Base-by-base conservation (phyloP, 2,329 filamentous ascomycete species). In the Thyridium curvatum region DNA sequence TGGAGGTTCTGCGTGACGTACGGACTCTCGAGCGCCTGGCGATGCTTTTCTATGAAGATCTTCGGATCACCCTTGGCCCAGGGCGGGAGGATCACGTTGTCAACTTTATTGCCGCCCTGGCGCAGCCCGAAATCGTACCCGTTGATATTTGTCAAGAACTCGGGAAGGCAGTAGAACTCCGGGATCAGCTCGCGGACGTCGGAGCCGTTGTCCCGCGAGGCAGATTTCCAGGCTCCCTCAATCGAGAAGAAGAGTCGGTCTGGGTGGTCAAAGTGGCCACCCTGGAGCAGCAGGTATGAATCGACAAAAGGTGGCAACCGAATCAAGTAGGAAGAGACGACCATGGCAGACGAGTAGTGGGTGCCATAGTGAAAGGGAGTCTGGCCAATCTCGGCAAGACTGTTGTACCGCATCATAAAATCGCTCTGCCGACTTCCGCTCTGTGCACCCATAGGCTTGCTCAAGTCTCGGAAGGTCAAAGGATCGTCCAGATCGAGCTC, bases 331-430 rank as follows among this genome's bases (percentile, higher is more conserved):
- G 90, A 96, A 12, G 89, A 89, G 7, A 98, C 93, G 42, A 95
- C 96, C 93, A 97, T 98, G 8, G 93, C 93, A 3, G 93, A 97
- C 2, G 93, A 97, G 60, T 98, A 98, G 58, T 98, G 94, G 0
- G 94, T 98, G 14, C 93, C 93, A 50, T 97, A 98, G 57, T 98
- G 93, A 58, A 96, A 98, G 0, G 93, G 86, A 1, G 86, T 83
- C 34, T 95, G 90, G 8, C 84, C 87, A 71, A 98, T 94, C 56
- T 97, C 93, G 1, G 83, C 83, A 57, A 98, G 83, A 13, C 87
- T 86, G 48, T 82, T 80, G 58, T 95, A 97, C 21, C 89, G 79
- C 51, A 94, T 86, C 37, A 79, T 75, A 52, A 93, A 94, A 7
- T 89, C 86, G 0, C 77, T 70, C 47, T 94, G 85, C 46, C 91